phyloP scores from a whole-genome alignment of 257 asterid species.

The Solanum virginianum region DNA sequence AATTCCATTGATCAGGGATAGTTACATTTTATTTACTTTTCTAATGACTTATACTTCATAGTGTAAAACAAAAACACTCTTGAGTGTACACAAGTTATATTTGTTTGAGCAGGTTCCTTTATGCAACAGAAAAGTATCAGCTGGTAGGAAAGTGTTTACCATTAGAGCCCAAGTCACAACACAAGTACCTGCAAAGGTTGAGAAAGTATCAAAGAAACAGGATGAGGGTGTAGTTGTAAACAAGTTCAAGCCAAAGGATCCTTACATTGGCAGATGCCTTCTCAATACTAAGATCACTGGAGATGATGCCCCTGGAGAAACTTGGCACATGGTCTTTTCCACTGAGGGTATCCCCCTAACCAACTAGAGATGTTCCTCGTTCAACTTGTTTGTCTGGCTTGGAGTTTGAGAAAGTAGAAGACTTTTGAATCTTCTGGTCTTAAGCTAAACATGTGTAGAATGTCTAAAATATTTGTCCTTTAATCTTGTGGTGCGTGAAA shows the following conservation, averaged over 20 bases:
- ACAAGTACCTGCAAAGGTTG: constrained; percentile 76
- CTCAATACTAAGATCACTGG: constrained; percentile 97
- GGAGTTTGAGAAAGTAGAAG: neutral
- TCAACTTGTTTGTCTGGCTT: neutral
- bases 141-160: constrained; percentile 26
- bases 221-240: constrained; percentile 75
- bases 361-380: too few relatives aligned
- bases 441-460: neutral
- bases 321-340: constrained; percentile 97
- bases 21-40: neutral
- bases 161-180: constrained; percentile 83
- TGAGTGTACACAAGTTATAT: neutral
- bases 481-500: neutral
- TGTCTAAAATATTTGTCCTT: neutral
- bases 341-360: constrained; percentile 63
- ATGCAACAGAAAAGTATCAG: constrained; percentile 37
- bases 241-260: constrained; percentile 90
- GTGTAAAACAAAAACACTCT: neutral
- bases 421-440: neutral
- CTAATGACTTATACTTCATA: neutral
- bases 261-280: constrained; percentile 56
- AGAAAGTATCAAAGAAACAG: constrained; percentile 61
- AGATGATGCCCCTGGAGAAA: constrained; percentile 97
- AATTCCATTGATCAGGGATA: neutral
- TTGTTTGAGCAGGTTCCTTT: constrained; percentile 36